Evolutionary conservation across 1,139 yeast genomes (phyloP), one percentile per base, ranked within the genome.

Genomic region (Yamadazyma dushanensis): DNA sequence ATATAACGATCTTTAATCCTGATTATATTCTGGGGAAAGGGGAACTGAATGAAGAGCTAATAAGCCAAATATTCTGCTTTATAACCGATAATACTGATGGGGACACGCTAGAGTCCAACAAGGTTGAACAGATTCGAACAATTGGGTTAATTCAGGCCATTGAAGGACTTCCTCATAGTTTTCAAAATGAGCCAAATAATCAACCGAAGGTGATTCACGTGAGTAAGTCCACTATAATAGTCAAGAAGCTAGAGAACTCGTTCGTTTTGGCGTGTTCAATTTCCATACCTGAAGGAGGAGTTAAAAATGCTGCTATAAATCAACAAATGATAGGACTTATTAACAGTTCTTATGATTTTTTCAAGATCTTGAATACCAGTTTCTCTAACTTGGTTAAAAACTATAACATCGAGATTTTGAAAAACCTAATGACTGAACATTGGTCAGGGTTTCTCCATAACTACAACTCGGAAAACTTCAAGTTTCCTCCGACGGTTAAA

Each of bases 71-170:
- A 11, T 33, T 64, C 8, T 56, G 63, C 31, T 64, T 62, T 38
- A 44, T 56, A n/a, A 42, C 56, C 2, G 48, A 44, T 26, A 44
- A 29, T 27, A 37, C 40, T n/a, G 45, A 42, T n/a, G 40, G 39
- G 3, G 43, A 41, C n/a, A 39, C 39, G 2, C 37, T 41, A 10
- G 46, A 43, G 13, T 32, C 46, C 8, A 40, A 41, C 30, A 44
- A 43, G 32, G 46, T 49, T 10, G 63, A 62, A 29, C 63, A 64
- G 37, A 39, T 67, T 26, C 53, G 61, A 32, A 44, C 62, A 4
- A 45, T 69, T 11, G 75, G 75, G 0, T 47, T 69, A 15, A 51
- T 69, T 7, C 59, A 69, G 38, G 76, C 75, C 1, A 54, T 68
- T 3, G 57, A 53, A 29, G 59, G 47, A 5, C 30, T 47, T 6